Evolutionary conservation across 371 early-diverging fungal genomes (phyloP).

Genomic region (Apophysomyces ossiformis): DNA sequence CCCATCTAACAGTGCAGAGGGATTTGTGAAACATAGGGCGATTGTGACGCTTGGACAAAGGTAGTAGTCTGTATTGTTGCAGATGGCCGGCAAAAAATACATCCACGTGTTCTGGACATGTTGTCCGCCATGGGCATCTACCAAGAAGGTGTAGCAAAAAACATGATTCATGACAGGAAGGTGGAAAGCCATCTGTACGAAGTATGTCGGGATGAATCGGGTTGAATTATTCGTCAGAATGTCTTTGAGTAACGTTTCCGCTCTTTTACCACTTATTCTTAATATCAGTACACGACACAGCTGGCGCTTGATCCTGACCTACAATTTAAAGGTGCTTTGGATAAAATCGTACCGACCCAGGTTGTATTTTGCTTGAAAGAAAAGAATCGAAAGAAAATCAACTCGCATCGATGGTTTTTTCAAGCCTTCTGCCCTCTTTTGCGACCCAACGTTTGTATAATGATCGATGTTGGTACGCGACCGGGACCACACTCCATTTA

Average conservation of each 20-base stretch:
- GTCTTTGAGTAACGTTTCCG: background rate
- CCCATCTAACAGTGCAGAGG: too few species aligned
- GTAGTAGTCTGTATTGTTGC: conserved; percentile 88
- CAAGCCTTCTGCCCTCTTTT: conserved; percentile 89
- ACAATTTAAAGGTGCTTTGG: conserved; percentile 68
- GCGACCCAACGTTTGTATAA: conserved; percentile 85
- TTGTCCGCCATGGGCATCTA: conserved; percentile 89
- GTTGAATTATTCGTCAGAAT: too few species aligned
- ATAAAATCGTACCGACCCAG: conserved; percentile 87
- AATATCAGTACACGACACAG: conserved; percentile 79
- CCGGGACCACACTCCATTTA: conserved; percentile 85
- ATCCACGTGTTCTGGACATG: conserved; percentile 77
- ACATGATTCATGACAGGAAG: conserved; percentile 57
- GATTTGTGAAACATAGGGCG: too few species aligned
- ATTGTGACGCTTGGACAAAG: conserved; percentile 83
- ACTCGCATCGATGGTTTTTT: conserved; percentile 98
- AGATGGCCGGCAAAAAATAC: conserved; percentile 77
- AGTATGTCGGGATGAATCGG: conserved; percentile 13
- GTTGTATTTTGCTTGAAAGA: conserved; percentile 92
- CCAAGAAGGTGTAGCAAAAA: conserved; percentile 88
- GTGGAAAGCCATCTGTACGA: conserved; percentile 89
- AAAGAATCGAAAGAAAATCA: conserved; percentile 88
- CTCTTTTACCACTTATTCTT: background rate
- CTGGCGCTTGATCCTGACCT: conserved; percentile 70
- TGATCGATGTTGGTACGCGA: conserved; percentile 93